These are phyloP conservation scores for Volvox africanus DNA, from an alignment of 139 green algal genomes.

Conservation along the genomic window DNA sequence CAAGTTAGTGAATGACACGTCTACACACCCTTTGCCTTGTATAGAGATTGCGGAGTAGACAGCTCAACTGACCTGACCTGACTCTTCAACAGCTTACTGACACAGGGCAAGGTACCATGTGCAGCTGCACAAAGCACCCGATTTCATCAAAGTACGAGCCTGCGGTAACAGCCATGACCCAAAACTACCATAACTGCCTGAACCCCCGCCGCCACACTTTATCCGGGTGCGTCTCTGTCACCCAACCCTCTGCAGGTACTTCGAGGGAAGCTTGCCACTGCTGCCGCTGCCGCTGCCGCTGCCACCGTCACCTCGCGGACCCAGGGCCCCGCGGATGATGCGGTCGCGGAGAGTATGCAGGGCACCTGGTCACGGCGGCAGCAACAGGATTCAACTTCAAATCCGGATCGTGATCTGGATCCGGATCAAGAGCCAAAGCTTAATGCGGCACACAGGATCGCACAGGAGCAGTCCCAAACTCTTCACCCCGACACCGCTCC, in stretches of 20 bases:
- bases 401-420: not conserved
- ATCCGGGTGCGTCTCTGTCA: no score
- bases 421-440: not conserved
- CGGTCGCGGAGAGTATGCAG: no score
- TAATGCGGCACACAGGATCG: no score
- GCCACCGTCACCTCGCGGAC: no score
- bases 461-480: no score
- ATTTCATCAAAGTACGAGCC: no score
- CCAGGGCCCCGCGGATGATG: no score
- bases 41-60: not conserved
- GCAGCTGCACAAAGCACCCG: no score
- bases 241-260: not conserved
- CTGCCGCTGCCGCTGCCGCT: not conserved
- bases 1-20: not conserved
- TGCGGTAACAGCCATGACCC: not conserved
- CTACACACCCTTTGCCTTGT: not conserved
- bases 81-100: not conserved
- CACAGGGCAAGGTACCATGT: no score
- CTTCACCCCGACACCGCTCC: no score
- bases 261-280: not conserved
- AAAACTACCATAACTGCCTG: not conserved
- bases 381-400: not conserved
- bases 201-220: no score
- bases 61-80: not conserved
- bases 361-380: no score